Evolutionary conservation across 371 early-diverging fungal species (phyloP).

Genomic region (Lichtheimia hyalospora): DNA sequence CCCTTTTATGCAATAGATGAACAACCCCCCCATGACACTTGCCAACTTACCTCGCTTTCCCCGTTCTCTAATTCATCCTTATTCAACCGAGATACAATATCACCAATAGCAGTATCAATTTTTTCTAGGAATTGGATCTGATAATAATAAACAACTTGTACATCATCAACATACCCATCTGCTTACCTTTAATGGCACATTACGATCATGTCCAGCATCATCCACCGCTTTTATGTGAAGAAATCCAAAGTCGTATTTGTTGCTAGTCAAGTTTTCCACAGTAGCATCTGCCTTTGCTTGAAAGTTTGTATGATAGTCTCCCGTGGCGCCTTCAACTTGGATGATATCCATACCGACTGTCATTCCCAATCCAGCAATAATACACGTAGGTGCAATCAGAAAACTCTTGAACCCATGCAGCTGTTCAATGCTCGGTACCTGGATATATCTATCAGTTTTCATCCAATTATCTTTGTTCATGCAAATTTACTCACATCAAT

Average conservation of each 20-base stretch:
- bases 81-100: conserved; percentile 20
- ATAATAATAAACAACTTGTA: background rate
- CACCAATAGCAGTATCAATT: conserved; percentile 45
- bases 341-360: conserved; percentile 48
- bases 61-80: conserved; percentile 15
- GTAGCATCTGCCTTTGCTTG: conserved; percentile 42
- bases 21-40: too few relatives aligned
- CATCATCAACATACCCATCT: background rate
- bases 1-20: too few relatives aligned
- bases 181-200: conserved; percentile 34
- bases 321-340: conserved; percentile 49
- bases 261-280: conserved; percentile 13
- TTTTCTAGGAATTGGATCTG: conserved; percentile 38
- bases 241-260: conserved; percentile 47
- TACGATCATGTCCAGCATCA: conserved; percentile 53
- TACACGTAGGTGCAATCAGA: conserved; percentile 58
- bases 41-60: conserved; percentile 9
- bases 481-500: conserved; percentile 24
- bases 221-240: conserved; percentile 59
- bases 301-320: conserved; percentile 49
- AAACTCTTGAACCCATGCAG: conserved; percentile 45
- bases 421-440: conserved; percentile 43
- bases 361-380: conserved; percentile 55
- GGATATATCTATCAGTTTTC: background rate
- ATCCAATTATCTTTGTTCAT: background rate